A percentile compares a stretch with the other conserved stretches of the same genome.
Evolutionary conservation across 2,329 filamentous ascomycete species (phyloP).

Genomic region (Tothia fuscella): DNA sequence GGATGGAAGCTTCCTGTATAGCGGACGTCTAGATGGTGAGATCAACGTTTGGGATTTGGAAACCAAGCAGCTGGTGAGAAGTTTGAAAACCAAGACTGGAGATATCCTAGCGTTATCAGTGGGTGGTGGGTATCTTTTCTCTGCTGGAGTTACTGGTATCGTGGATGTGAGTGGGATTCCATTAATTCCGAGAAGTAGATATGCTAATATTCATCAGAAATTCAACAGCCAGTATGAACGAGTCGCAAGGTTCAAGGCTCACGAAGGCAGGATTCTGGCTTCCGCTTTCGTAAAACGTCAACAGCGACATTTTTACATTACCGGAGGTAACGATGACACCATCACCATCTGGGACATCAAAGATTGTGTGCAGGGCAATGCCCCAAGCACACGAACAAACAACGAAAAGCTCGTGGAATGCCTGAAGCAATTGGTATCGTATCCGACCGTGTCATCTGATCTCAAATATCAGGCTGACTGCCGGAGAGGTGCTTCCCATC

Average conservation of each 20-base stretch:
- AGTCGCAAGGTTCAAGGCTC: conserved; percentile 66
- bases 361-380: conserved; percentile 36
- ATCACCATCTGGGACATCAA: conserved; percentile 78
- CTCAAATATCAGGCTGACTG: conserved; percentile 84
- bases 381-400: conserved; percentile 32
- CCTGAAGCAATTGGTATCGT: conserved; percentile 76
- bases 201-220: conserved; percentile 35
- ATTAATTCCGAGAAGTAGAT: neutral
- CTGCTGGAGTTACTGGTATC: conserved; percentile 77
- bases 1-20: conserved; percentile 86
- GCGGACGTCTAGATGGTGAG: conserved; percentile 74
- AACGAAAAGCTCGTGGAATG: conserved; percentile 53
- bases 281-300: conserved; percentile 64
- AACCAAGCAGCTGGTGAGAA: conserved; percentile 78
- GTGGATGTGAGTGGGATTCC: conserved; percentile 52
- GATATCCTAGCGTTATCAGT: conserved; percentile 83
- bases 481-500: conserved; percentile 78
- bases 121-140: conserved; percentile 75
- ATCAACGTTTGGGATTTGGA: conserved; percentile 96
- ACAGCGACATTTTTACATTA: conserved; percentile 74
- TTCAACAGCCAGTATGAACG: conserved; percentile 77
- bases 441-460: conserved; percentile 80
- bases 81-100: conserved; percentile 66
- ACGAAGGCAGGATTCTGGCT: conserved; percentile 75
- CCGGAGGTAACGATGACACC: conserved; percentile 83